These are phyloP conservation scores for Silene coronaria DNA, from an alignment of 179 eudicot genomes.

Conservation along the genomic window DNA sequence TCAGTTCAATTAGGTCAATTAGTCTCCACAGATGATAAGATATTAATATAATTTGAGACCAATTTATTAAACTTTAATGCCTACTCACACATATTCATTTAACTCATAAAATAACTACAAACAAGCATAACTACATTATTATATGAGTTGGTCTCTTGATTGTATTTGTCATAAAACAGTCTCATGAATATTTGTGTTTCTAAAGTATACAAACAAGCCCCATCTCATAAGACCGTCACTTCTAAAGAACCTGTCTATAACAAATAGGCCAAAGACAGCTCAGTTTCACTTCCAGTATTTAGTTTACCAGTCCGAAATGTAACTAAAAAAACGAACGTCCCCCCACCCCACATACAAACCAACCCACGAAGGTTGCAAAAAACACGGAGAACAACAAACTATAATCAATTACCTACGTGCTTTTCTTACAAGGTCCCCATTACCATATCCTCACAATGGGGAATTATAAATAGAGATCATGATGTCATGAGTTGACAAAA, in stretches of 20 bases:
- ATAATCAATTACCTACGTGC: background rate
- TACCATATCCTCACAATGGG: constrained; percentile 1
- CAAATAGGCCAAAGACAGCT: background rate
- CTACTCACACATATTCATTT: background rate
- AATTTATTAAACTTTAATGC: background rate
- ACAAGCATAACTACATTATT: no score
- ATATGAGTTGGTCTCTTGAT: background rate
- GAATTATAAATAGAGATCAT: background rate
- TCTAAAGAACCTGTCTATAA: background rate
- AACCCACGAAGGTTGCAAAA: background rate
- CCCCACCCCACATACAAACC: background rate
- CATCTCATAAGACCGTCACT: background rate
- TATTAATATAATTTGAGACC: background rate
- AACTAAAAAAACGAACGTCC: no score
- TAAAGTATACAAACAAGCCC: background rate
- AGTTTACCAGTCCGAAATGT: background rate
- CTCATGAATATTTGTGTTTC: no score
- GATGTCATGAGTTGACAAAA: background rate
- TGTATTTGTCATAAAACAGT: no score
- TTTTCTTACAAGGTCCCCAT: background rate
- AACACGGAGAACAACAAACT: background rate
- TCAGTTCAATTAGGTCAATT: background rate
- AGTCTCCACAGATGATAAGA: no score
- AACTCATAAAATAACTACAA: background rate
- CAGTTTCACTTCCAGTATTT: background rate